phyloP scores from a whole-genome alignment of 805 yeast species.

The Ogataea saltuana region DNA sequence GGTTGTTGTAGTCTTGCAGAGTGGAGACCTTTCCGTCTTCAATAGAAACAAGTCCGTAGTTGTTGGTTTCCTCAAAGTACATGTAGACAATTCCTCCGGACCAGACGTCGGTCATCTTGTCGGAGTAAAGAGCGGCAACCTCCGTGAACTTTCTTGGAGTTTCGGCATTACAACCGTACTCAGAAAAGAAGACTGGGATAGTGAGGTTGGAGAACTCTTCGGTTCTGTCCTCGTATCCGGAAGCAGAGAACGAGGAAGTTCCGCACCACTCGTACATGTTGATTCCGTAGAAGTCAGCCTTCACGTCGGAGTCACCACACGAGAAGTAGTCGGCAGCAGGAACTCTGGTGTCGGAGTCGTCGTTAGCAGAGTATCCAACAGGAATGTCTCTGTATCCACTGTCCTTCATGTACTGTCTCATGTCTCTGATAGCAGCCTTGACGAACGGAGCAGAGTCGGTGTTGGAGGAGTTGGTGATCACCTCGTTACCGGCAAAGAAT shows the following conservation, averaged over 20 bases:
- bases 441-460: constrained; percentile 92
- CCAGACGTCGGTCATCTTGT: constrained; percentile 85
- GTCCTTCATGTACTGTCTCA: constrained; percentile 68
- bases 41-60: constrained; percentile 76
- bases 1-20: constrained; percentile 57
- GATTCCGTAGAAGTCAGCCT: constrained; percentile 78
- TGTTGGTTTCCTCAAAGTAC: constrained; percentile 82
- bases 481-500: constrained; percentile 98
- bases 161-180: constrained; percentile 79
- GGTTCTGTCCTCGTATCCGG: constrained; percentile 75
- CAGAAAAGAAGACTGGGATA: constrained; percentile 84
- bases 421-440: constrained; percentile 93
- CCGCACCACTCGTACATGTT: constrained; percentile 94
- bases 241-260: constrained; percentile 50
- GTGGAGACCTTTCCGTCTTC: constrained; percentile 49
- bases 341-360: constrained; percentile 78
- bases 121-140: constrained; percentile 63
- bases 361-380: constrained; percentile 92
- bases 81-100: constrained; percentile 93
- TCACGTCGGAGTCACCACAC: constrained; percentile 70
- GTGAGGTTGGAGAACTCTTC: constrained; percentile 68
- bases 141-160: constrained; percentile 79
- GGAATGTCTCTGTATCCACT: constrained; percentile 78
- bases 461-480: constrained; percentile 77
- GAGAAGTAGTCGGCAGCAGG: constrained; percentile 80